These are phyloP conservation scores for Mycotypha africana DNA, from an alignment of 371 early-diverging fungal species.

Conservation along the genomic window DNA sequence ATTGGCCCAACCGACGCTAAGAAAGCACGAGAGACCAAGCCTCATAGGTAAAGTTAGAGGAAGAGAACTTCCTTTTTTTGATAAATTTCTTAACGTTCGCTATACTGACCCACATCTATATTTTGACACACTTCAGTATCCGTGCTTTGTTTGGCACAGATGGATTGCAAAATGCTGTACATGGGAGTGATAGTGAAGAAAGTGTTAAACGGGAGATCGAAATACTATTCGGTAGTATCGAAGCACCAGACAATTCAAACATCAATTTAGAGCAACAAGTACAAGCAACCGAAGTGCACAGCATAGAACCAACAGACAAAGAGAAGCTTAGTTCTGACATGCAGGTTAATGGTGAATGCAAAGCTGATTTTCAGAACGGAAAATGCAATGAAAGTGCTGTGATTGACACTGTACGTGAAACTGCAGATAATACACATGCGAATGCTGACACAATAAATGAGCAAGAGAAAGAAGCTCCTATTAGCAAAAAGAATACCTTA, in stretches of 20 bases:
- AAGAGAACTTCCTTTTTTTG: neutral
- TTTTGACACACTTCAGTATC: conserved; percentile 41
- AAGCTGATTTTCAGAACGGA: neutral
- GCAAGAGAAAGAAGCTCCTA: neutral
- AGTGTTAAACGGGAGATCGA: conserved; percentile 66
- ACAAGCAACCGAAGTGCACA: neutral
- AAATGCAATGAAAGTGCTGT: neutral
- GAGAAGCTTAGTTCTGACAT: neutral
- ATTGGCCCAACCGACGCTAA: conserved; percentile 76
- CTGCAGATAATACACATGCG: neutral
- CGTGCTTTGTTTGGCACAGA: conserved; percentile 65
- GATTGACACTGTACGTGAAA: neutral
- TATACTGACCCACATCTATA: no score
- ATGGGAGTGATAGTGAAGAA: conserved; percentile 66
- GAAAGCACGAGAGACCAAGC: conserved; percentile 57
- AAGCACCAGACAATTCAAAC: no score
- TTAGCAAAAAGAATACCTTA: neutral
- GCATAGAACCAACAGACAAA: neutral
- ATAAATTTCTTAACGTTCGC: neutral
- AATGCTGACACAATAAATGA: neutral
- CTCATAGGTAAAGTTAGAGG: conserved; percentile 34
- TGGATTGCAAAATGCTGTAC: conserved; percentile 63
- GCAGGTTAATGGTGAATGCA: neutral
- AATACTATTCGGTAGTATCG: no score
- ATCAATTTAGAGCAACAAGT: neutral